These are phyloP conservation scores for Setomelanomma holmii DNA, from an alignment of 2,329 filamentous ascomycete genomes.

Conservation along the genomic window DNA sequence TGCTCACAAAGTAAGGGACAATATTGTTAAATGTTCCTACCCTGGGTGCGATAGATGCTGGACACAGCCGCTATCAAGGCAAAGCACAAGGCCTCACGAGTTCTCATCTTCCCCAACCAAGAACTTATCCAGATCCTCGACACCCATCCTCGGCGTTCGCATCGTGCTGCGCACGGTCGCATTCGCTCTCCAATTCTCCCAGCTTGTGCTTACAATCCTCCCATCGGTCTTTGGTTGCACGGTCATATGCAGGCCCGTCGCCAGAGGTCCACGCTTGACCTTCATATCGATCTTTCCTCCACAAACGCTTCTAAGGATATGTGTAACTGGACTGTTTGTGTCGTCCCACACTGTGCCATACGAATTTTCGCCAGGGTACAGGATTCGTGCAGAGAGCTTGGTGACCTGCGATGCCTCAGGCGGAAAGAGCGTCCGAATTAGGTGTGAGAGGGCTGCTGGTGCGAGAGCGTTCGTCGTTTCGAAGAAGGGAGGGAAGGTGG, in stretches of 20 bases:
- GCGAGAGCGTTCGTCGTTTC: constrained; percentile 22
- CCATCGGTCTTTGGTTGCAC: constrained; percentile 23
- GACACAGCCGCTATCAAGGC: no score
- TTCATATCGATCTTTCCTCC: constrained; percentile 45
- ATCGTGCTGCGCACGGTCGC: constrained; percentile 5
- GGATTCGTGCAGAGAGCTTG: constrained; percentile 49
- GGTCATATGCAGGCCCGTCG: constrained; percentile 20
- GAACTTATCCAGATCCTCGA: background rate
- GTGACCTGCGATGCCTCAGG: constrained; percentile 24
- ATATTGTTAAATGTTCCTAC: no score
- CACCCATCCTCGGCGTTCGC: constrained; percentile 6
- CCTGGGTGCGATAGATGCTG: no score
- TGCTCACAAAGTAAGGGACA: no score
- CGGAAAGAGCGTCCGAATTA: constrained; percentile 44
- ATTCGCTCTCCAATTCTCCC: constrained; percentile 28
- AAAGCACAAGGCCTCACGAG: no score
- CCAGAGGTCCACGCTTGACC: constrained; percentile 21
- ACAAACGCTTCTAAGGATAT: constrained; percentile 47
- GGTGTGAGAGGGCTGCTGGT: constrained; percentile 37
- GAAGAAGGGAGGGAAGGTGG: constrained; percentile 20
- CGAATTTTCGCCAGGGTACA: constrained; percentile 48
- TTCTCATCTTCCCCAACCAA: background rate
- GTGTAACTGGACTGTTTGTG: constrained; percentile 44
- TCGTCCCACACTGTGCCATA: constrained; percentile 51
- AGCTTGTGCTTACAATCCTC: constrained; percentile 31